phyloP scores from a whole-genome alignment of 1,139 yeast genomes.

The Hyphopichia buzzinii region DNA sequence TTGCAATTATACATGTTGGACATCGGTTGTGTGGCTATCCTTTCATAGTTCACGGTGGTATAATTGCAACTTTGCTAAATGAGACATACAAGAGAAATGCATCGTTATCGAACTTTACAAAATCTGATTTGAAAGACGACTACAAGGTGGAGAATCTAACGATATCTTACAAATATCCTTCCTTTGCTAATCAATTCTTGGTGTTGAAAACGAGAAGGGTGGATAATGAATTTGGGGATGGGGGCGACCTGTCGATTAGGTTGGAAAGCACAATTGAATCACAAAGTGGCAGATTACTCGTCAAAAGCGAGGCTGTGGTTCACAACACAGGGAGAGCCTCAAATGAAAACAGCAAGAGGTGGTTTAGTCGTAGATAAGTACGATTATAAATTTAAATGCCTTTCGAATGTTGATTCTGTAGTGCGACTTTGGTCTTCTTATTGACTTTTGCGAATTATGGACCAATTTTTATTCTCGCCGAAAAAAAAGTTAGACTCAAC shows the following conservation, averaged over 20 bases:
- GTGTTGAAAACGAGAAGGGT: conserved; percentile 53
- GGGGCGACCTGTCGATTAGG: conserved; percentile 20
- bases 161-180: conserved; percentile 66
- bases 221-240: conserved; percentile 19
- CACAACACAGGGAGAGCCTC: conserved; percentile 41
- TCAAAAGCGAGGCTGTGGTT: conserved; percentile 35
- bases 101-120: conserved; percentile 32
- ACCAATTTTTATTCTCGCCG: too few relatives aligned
- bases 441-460: too few relatives aligned
- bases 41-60: conserved; percentile 85
- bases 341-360: too few relatives aligned
- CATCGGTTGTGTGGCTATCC: conserved; percentile 84
- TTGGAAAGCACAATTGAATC: conserved; percentile 36
- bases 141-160: conserved; percentile 50
- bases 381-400: too few relatives aligned
- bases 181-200: conserved; percentile 77
- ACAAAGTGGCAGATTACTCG: conserved; percentile 34
- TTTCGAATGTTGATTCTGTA: too few relatives aligned
- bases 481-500: too few relatives aligned
- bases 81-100: conserved; percentile 68
- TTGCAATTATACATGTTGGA: conserved; percentile 76
- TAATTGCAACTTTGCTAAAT: conserved; percentile 77
- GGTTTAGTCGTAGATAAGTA: too few relatives aligned
- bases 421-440: too few relatives aligned
- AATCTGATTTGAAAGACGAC: conserved; percentile 37